A percentile compares a stretch with the other conserved stretches of the same genome.
phyloP scores from a whole-genome alignment of 106 monocot genomes.

The Amphibolis antarctica region DNA sequence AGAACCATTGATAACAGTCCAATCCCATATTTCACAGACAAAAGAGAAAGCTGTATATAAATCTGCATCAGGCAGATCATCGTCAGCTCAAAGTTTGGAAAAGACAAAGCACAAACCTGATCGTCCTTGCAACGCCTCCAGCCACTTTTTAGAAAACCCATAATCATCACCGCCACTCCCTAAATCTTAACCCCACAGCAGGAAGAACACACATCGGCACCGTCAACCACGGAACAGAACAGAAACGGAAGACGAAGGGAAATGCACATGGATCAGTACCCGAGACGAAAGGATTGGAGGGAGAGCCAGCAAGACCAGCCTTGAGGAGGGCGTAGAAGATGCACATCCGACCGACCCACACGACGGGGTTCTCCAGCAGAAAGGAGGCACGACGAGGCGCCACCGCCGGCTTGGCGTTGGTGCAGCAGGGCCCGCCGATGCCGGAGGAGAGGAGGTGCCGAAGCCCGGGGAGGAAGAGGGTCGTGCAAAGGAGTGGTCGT shows the following conservation, averaged over 20 bases:
- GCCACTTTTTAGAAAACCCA: conserved; percentile 73
- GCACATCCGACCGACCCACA: conserved; percentile 75
- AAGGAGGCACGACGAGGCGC: conserved; percentile 8
- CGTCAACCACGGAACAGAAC: not conserved
- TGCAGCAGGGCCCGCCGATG: not conserved
- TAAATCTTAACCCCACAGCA: not conserved
- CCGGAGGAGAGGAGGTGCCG: not conserved
- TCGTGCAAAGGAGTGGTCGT: conserved; percentile 6
- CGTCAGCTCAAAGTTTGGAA: too few relatives aligned
- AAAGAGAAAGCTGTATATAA: too few relatives aligned
- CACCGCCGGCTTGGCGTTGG: not conserved
- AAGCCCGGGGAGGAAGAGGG: conserved; percentile 15
- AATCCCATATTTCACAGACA: too few relatives aligned
- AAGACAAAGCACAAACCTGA: conserved; percentile 39
- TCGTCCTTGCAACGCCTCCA: conserved; percentile 33
- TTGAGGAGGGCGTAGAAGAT: conserved; percentile 75
- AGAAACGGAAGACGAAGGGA: not conserved
- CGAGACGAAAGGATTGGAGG: conserved; percentile 43
- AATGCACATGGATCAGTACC: conserved; percentile 17
- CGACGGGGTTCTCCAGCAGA: conserved; percentile 60
- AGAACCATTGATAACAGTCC: not conserved
- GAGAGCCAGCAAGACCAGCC: conserved; percentile 73
- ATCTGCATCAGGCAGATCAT: too few relatives aligned
- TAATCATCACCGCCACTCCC: conserved; percentile 34
- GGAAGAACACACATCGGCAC: not conserved